Conservation (phyloP, 2,329 filamentous ascomycete species). For the Metarhizium brunneum region DNA sequence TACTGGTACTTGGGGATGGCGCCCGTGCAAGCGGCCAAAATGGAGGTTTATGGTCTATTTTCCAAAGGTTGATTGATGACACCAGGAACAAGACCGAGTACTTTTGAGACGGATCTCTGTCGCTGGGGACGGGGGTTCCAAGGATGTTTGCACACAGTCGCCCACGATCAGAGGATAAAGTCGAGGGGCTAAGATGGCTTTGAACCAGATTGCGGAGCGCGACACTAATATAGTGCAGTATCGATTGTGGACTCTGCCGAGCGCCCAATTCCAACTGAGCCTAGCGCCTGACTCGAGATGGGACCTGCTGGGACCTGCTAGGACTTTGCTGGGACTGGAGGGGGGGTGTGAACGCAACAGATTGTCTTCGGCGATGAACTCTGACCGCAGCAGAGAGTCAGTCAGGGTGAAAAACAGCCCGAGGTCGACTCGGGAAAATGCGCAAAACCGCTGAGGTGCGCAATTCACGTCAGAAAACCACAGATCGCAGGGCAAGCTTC, state of each 20-base stretch:
- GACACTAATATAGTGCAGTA: conserved; percentile 31
- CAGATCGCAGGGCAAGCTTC: conserved; percentile 2
- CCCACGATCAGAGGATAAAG: conserved; percentile 15
- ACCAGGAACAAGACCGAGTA: conserved; percentile 9
- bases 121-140: conserved; percentile 9
- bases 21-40: conserved; percentile 4
- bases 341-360: conserved; percentile 1
- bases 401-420: conserved; percentile 1
- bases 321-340: conserved; percentile 1
- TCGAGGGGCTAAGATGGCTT: conserved; percentile 15
- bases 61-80: conserved; percentile 5
- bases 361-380: conserved; percentile 2
- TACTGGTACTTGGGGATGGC: conserved; percentile 5
- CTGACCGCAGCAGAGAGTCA: conserved; percentile 2
- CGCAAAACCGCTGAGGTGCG: background rate
- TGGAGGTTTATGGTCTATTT: conserved; percentile 5
- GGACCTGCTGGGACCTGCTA: conserved; percentile 5
- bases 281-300: conserved; percentile 24
- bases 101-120: conserved; percentile 12
- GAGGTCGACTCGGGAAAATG: background rate
- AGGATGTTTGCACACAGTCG: conserved; percentile 14
- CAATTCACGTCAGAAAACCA: conserved; percentile 6
- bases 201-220: conserved; percentile 26
- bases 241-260: conserved; percentile 22
- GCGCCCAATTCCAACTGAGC: conserved; percentile 23